Evolutionary conservation across 768 basidiomycete genomes (phyloP), one percentile per base, ranked within the genome.

Genomic region (Pleurotus sapidus): DNA sequence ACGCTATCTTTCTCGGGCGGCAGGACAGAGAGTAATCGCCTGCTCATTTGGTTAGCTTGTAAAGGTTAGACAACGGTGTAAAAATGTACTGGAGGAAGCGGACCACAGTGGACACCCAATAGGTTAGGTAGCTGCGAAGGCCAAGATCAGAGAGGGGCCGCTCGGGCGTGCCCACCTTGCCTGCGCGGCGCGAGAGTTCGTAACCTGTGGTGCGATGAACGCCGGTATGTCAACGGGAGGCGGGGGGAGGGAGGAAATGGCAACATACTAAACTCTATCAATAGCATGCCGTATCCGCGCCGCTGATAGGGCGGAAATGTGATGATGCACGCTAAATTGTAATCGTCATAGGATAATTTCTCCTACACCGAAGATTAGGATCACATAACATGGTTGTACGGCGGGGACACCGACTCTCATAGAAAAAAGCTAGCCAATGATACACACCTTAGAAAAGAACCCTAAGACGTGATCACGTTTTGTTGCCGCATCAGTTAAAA

Each of bases 261-360:
- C 11, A 24, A 74, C 93, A 45, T 67, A 96, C 96, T 98, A 77
- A 98, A 97, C 74, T 99, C 96, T 61, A 98, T 98, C 81, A 99
- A 81, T 23, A 98, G 86, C 80, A 92, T 93, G 2, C 96, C 97
- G 64, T 89, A 97, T 5, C 94, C 91, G 63, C 87, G 83, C 57
- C 86, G 81, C 65, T 98, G 96, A 65, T 88, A 93, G 15, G 95
- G 97, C 1, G 97, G 97, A 42, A 99, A 83, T 5, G 91, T 92
- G 63, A 98, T 87, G 64, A 99, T 99, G 70, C 93, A 95, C 3
- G 96, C 96, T 7, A 99, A 82, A 67, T 99, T 99, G 74, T 95
- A 97, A 64, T 96, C 92, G 63, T 99, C 97, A 61, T 94, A 96
- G 1, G 95, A 96, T 30, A 89, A 69, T 68, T 98, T 98, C 74